Conservation (phyloP, 495 filamentous ascomycete species). For the Pyronema domesticum region DNA sequence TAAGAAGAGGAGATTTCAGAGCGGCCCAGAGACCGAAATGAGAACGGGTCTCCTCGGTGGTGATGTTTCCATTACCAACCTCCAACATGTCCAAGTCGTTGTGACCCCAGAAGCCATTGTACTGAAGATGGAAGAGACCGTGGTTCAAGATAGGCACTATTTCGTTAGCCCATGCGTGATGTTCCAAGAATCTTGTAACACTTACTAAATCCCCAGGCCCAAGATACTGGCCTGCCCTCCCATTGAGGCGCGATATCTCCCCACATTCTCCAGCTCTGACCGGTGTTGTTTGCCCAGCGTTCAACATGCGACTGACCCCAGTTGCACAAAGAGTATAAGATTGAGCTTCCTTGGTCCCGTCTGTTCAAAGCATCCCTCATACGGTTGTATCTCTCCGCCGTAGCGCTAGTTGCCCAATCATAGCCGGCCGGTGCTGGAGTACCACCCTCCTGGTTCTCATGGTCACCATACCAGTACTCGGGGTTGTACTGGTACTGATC, state of each 20-base stretch:
- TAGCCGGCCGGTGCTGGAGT: slow-evolving; percentile 31
- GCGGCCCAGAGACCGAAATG: slow-evolving; percentile 40
- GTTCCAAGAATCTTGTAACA: not conserved
- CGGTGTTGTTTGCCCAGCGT: slow-evolving; percentile 34
- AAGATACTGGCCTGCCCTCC: not conserved
- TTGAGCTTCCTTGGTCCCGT: slow-evolving; percentile 31
- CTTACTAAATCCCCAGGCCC: slow-evolving; percentile 15
- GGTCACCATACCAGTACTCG: slow-evolving; percentile 17
- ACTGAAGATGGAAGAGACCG: slow-evolving; percentile 9
- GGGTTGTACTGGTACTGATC: slow-evolving; percentile 15
- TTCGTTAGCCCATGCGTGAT: not conserved
- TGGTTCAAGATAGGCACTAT: slow-evolving; percentile 26
- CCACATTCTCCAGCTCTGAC: slow-evolving; percentile 38
- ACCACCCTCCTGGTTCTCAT: slow-evolving; percentile 13
- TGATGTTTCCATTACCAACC: slow-evolving; percentile 42
- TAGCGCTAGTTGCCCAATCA: slow-evolving; percentile 35
- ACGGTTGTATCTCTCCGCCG: slow-evolving; percentile 32
- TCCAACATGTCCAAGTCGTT: slow-evolving; percentile 52
- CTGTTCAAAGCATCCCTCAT: slow-evolving; percentile 46
- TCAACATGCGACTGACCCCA: slow-evolving; percentile 41
- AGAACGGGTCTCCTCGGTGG: slow-evolving; percentile 27
- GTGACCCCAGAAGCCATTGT: slow-evolving; percentile 24
- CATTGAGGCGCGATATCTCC: slow-evolving; percentile 30
- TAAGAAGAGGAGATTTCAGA: slow-evolving; percentile 41
- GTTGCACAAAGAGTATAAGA: slow-evolving; percentile 48